phyloP scores from a whole-genome alignment of 2,329 filamentous ascomycete genomes.

The Seiridium unicorne region DNA sequence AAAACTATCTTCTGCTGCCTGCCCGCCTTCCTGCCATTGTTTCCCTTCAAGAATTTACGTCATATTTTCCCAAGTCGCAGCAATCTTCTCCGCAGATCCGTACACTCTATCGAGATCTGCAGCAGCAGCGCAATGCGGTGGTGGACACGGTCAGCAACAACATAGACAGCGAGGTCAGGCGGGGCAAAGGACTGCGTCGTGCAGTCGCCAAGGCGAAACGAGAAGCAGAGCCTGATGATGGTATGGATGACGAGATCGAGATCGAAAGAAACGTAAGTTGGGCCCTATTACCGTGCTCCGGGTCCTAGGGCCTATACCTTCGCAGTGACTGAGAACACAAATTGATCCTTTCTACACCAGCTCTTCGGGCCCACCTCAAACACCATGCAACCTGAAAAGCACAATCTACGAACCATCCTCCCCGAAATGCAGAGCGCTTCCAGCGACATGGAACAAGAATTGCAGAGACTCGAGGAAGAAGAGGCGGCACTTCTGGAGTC shows the following conservation, averaged over 20 bases:
- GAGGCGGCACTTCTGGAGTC: constrained; percentile 57
- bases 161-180: constrained; percentile 63
- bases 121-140: constrained; percentile 67
- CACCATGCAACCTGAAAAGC: constrained; percentile 45
- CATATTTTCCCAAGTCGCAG: constrained; percentile 69
- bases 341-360: constrained; percentile 34
- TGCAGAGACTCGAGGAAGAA: constrained; percentile 64
- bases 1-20: constrained; percentile 75
- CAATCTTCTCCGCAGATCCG: constrained; percentile 67
- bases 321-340: background rate
- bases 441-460: constrained; percentile 64
- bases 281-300: background rate
- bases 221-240: constrained; percentile 52
- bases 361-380: constrained; percentile 53
- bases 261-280: constrained; percentile 55
- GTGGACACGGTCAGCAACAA: constrained; percentile 66
- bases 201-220: constrained; percentile 54
- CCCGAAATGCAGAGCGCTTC: constrained; percentile 68
- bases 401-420: constrained; percentile 64
- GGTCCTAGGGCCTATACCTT: background rate
- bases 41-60: constrained; percentile 71
- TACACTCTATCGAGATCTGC: constrained; percentile 75
- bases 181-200: constrained; percentile 56
- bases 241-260: constrained; percentile 62
- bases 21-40: constrained; percentile 72